These are phyloP conservation scores for Fusarium tupiense DNA, from an alignment of 2,329 filamentous ascomycete genomes.

Conservation along the genomic window DNA sequence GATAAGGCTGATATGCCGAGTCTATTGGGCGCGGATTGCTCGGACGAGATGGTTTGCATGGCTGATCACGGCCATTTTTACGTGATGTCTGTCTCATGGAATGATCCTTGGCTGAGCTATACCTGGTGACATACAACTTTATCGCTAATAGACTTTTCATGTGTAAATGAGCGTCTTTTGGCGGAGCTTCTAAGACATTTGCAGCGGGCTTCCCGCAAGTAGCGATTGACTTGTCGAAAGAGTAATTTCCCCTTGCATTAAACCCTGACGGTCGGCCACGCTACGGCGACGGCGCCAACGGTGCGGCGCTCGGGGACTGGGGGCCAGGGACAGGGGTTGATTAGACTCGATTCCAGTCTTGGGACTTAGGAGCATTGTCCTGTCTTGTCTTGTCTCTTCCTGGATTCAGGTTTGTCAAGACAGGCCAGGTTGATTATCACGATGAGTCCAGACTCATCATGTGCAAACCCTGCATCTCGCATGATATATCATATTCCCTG, in stretches of 20 bases:
- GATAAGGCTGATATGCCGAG: slow-evolving; percentile 37
- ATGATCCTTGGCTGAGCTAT: background rate
- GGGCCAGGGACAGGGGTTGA: slow-evolving; percentile 8
- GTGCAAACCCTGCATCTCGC: background rate
- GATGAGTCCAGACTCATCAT: slow-evolving; percentile 5
- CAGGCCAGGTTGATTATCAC: background rate
- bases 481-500: background rate
- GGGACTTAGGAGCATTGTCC: background rate
- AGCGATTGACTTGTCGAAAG: background rate
- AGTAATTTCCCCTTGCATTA: slow-evolving; percentile 43
- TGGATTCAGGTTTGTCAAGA: background rate
- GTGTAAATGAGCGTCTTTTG: background rate
- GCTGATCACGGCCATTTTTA: background rate
- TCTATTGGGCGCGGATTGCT: background rate
- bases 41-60: background rate
- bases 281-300: slow-evolving; percentile 42
- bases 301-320: slow-evolving; percentile 38
- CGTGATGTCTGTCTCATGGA: background rate
- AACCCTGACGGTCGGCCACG: slow-evolving; percentile 38
- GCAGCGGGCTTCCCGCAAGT: slow-evolving; percentile 5
- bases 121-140: background rate
- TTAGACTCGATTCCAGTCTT: slow-evolving; percentile 13
- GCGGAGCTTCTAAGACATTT: slow-evolving; percentile 1
- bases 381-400: background rate
- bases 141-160: background rate